Evolutionary conservation across 108 stramenopile genomes (phyloP).

Genomic region (Cyclotella kingstonii): DNA sequence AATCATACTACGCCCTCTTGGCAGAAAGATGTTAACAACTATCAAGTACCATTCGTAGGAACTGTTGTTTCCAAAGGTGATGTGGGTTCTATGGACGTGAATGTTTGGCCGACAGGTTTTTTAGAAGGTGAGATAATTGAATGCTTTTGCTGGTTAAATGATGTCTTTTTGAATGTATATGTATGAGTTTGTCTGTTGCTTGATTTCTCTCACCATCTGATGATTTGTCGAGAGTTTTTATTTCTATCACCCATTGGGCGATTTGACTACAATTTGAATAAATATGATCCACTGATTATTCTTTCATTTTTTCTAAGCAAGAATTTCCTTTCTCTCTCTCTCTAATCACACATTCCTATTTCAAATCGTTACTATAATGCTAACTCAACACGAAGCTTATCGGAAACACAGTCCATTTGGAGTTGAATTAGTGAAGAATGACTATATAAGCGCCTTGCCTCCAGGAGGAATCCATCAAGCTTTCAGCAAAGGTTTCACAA

Average conservation of each 20-base stretch:
- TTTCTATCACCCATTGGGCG: too few relatives aligned
- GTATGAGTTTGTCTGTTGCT: neutral
- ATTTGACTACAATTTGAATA: too few relatives aligned
- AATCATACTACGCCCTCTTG: conserved; percentile 57
- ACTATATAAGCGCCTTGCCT: conserved; percentile 46
- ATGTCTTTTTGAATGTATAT: neutral
- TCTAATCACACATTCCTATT: too few relatives aligned
- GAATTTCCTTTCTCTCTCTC: too few relatives aligned
- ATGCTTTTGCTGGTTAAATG: neutral
- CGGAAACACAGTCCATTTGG: conserved; percentile 66
- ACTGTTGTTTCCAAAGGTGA: conserved; percentile 71
- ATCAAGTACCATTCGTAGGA: conserved; percentile 84
- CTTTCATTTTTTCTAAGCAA: too few relatives aligned
- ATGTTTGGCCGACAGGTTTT: conserved; percentile 79
- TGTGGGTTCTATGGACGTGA: conserved; percentile 32
- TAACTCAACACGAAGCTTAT: conserved; percentile 53
- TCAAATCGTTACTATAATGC: too few relatives aligned
- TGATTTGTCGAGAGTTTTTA: too few relatives aligned
- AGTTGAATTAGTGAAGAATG: conserved; percentile 59
- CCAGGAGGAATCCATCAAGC: conserved; percentile 38
- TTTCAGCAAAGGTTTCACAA: conserved; percentile 9
- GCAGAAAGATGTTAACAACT: conserved; percentile 70
- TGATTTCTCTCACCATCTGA: neutral
- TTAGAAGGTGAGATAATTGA: conserved; percentile 38
- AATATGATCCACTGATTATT: too few relatives aligned